Evolutionary conservation across 192 early-diverging fungal species (phyloP), one percentile per base, ranked within the genome.

Genomic region (Mortierella antarctica): DNA sequence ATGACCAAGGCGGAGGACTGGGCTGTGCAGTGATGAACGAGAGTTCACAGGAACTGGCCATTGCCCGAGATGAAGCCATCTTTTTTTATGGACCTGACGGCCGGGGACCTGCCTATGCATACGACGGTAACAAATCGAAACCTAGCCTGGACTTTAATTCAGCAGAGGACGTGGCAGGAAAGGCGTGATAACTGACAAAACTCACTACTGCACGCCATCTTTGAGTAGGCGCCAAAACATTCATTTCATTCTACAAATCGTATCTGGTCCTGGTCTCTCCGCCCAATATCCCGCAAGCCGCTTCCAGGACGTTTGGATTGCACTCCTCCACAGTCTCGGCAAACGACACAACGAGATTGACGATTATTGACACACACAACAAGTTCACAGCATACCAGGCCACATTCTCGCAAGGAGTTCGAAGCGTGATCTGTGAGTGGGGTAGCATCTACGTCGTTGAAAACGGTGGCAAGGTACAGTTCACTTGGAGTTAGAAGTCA

Each of bases 51-150:
- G 94, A 95, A 59, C 91, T 98, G 73, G 90, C 95, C 44, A 86
- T 98, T 44, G 96, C 91, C 17, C 83, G 94, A n/a, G 91, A 95
- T 57, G 96, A 97, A 71, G 92, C 94, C 11, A 92, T 99, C 5
- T 97, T 95, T 79, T 94, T 96, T 55, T 99, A 97, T 79, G 94
- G 90, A 54, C 79, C 90, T 1, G 94, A 96, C n/a, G 97, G 97
- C 11, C 88, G 95, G 41, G 96, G 96, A 5, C 92, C 94, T 6
- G 97, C 95, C 70, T 96, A 95, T 83, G 93, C 93, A 7, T 96
- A 96, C 71, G 96, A 97, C 54, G 90, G 83, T 82, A 79, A 31
- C 4, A 65, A 17, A 89, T 57, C 66, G 77, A 49, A 86, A 83
- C 46, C 52, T 85, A 18, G 49, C 70, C 49, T 67, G 81, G 10